phyloP scores from a whole-genome alignment of 331 rosid genomes.

The Malus hybrid region DNA sequence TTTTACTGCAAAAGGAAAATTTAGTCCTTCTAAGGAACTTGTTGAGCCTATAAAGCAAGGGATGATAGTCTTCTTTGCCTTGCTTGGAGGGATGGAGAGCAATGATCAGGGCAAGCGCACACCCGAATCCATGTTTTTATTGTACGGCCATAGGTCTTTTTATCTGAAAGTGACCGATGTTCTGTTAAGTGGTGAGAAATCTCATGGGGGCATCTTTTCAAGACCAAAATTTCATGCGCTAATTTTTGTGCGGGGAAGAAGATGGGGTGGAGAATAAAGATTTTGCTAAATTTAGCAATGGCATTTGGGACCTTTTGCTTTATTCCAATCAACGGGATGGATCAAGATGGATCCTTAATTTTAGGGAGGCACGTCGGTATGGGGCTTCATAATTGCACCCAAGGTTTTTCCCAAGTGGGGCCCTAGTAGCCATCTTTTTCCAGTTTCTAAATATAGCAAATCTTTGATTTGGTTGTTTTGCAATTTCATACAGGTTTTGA shows the following conservation, averaged over 20 bases:
- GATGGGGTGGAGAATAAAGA: not conserved
- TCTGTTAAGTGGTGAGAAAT: not conserved
- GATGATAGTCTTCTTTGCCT: not conserved
- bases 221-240: not conserved
- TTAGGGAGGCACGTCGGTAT: constrained; percentile 9
- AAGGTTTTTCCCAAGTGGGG: constrained; percentile 3
- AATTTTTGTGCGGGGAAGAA: not conserved
- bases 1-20: constrained; percentile 9
- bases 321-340: not conserved
- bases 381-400: constrained; percentile 11
- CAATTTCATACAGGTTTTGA: too few species aligned
- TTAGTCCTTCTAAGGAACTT: constrained; percentile 13
- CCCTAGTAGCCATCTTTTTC: constrained; percentile 12
- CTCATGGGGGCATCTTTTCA: not conserved
- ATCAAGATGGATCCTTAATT: constrained; percentile 1
- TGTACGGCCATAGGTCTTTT: not conserved
- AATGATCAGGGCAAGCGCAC: too few species aligned
- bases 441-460: constrained; percentile 36
- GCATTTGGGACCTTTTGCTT: not conserved
- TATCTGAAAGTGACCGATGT: too few species aligned
- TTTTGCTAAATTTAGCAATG: not conserved
- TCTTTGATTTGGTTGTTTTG: not conserved
- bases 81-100: not conserved
- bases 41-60: constrained; percentile 10
- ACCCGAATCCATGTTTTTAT: not conserved